Evolutionary conservation across 2,329 filamentous ascomycete genomes (phyloP), one percentile per base, ranked within the genome.

Genomic region (Cladosporium cucumerinum): DNA sequence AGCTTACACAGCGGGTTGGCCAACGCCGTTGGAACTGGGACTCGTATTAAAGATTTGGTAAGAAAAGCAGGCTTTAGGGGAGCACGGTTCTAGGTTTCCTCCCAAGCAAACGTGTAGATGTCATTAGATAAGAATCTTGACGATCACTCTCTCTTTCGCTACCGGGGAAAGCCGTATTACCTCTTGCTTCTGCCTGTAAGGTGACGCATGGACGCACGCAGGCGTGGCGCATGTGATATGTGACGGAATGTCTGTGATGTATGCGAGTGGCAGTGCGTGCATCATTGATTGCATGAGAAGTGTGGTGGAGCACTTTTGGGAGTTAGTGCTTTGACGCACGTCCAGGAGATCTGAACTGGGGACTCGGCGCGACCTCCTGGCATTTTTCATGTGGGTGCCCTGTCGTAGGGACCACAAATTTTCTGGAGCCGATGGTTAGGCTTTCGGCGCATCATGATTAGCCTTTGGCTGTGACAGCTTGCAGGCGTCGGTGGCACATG

Each of bases 141-240:
- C 51, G 26, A 54, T 54, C 25, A 54, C 26, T 28, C 32, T 25
- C 5, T 32, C 18, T 54, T 21, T 30, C 28, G 51, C 5, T 54
- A 5, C 51, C 51, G 51, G 51, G 16, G n/a, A n/a, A 32, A 54
- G 51, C 51, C 51, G 51, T n/a, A 14, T 52, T 43, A 7, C 8
- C 1, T 21, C 8, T 21, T 46, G 6, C 6, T 52, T 30, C 49
- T 32, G 16, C n/a, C 51, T 32, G n/a, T 54, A 26, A 54, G 51
- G 51, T 54, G 51, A 54, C 51, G 51, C 51, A 28, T 54, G 26
- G 51, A 46, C 51, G 30, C 4, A 54, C 30, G 51, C 51, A 54
- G 51, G 28, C 32, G 51, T 54, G 51, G 51, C 51, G 51, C 30
- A 32, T 54, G 51, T 54, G 51, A 54, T 54, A 54, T 54, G 51